These are phyloP conservation scores for Nicotiana noctiflora DNA, from an alignment of 257 asterid genomes.

Conservation along the genomic window DNA sequence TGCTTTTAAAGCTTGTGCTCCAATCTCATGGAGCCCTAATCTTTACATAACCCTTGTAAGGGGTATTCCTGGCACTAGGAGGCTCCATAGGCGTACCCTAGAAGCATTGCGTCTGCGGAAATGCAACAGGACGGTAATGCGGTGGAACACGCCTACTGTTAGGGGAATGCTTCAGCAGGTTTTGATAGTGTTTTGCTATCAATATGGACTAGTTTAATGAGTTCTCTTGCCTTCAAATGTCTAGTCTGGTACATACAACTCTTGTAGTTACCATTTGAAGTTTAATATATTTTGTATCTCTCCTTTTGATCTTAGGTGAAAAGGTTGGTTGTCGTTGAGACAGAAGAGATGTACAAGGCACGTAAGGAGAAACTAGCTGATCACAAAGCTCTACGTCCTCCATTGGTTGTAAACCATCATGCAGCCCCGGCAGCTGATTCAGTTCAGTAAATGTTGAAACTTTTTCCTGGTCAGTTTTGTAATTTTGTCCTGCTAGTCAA, in stretches of 20 bases:
- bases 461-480: constrained; percentile 16
- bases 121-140: constrained; percentile 80
- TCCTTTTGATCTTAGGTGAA: constrained; percentile 40
- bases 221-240: not conserved
- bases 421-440: constrained; percentile 25
- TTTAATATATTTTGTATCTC: not conserved
- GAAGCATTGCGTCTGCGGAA: constrained; percentile 85
- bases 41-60: constrained; percentile 87
- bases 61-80: constrained; percentile 93
- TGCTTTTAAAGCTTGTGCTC: constrained; percentile 70
- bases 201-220: not conserved
- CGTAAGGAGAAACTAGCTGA: constrained; percentile 49
- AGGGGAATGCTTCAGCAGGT: constrained; percentile 98
- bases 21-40: constrained; percentile 85
- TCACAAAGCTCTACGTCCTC: constrained; percentile 64
- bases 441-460: constrained; percentile 16
- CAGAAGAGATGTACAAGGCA: constrained; percentile 72
- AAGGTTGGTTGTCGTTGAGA: constrained; percentile 66
- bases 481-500: not conserved
- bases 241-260: not conserved
- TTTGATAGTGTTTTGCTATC: not conserved
- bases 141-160: constrained; percentile 78
- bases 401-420: constrained; percentile 48
- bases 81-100: constrained; percentile 87
- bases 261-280: not conserved